Percentiles rank a stretch among this genome's conserved stretches.
These are phyloP conservation scores for Magnusiomyces suaveolens DNA, from an alignment of 1,139 yeast species.

Conservation along the genomic window DNA sequence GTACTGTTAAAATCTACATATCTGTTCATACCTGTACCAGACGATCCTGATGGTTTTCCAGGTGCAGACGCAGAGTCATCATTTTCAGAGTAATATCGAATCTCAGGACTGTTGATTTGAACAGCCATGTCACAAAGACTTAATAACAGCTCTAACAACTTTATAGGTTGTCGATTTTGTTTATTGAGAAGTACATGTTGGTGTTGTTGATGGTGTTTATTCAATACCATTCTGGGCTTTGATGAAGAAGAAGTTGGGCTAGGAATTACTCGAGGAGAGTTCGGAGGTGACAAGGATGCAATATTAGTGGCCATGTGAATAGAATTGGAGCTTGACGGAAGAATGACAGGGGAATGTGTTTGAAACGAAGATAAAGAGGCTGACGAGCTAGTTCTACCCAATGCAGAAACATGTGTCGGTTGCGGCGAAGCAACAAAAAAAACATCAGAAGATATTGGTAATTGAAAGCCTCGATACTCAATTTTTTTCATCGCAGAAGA, in stretches of 20 bases:
- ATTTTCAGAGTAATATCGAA: constrained; percentile 10
- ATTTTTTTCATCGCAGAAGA: constrained; percentile 14
- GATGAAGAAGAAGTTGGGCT: constrained; percentile 7
- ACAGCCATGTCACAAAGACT: constrained; percentile 73
- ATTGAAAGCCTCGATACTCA: constrained; percentile 55
- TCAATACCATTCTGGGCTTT: constrained; percentile 8
- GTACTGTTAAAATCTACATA: constrained; percentile 10
- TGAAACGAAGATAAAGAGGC: constrained; percentile 1
- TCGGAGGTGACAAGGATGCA: constrained; percentile 10
- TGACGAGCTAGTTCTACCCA: constrained; percentile 4
- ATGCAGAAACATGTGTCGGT: background rate
- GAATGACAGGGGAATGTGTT: background rate
- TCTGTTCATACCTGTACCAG: background rate
- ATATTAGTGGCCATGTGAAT: background rate
- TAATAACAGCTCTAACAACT: constrained; percentile 50
- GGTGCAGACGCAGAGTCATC: constrained; percentile 10
- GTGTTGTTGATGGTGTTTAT: constrained; percentile 6
- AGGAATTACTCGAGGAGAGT: constrained; percentile 13
- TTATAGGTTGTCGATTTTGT: constrained; percentile 48
- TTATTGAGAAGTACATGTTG: constrained; percentile 18
- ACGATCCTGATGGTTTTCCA: too few species aligned
- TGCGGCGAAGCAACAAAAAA: constrained; percentile 12
- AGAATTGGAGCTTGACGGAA: constrained; percentile 3
- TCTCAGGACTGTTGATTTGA: constrained; percentile 49
- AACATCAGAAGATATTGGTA: constrained; percentile 32